Evolutionary conservation across 257 asterid species (phyloP).

Genomic region (Eustoma russellianum): DNA sequence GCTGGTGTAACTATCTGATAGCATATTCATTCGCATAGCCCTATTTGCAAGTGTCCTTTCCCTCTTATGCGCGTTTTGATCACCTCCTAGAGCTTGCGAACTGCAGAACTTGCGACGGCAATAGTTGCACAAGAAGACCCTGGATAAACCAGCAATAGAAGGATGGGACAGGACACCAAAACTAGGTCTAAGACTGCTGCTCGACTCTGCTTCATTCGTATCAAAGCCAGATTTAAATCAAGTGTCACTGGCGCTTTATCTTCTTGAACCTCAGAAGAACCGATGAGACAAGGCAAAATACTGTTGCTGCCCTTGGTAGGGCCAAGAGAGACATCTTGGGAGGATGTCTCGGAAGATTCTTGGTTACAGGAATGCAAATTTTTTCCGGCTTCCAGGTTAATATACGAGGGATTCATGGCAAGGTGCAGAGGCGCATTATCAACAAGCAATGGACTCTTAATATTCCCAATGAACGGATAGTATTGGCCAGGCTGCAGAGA

Average conservation of each 20-base stretch:
- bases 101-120: slow-evolving; percentile 85
- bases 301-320: slow-evolving; percentile 30
- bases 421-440: background rate
- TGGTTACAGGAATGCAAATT: slow-evolving; percentile 62
- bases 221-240: slow-evolving; percentile 64
- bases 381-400: slow-evolving; percentile 47
- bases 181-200: slow-evolving; percentile 11
- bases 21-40: slow-evolving; percentile 77
- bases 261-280: slow-evolving; percentile 13
- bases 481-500: no score
- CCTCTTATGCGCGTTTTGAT: slow-evolving; percentile 88
- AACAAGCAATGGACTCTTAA: no score
- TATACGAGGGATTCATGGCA: slow-evolving; percentile 37
- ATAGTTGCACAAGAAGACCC: slow-evolving; percentile 82
- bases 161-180: slow-evolving; percentile 25
- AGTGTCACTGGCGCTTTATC: slow-evolving; percentile 32
- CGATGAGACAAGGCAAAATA: slow-evolving; percentile 27
- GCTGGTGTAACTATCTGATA: slow-evolving; percentile 68
- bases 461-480: no score
- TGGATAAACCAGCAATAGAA: slow-evolving; percentile 23
- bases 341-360: slow-evolving; percentile 40
- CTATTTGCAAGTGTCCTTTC: slow-evolving; percentile 78
- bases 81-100: slow-evolving; percentile 91
- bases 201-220: slow-evolving; percentile 15
- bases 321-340: slow-evolving; percentile 34